These are phyloP conservation scores for Entoloma clypeatum DNA, from an alignment of 1,284 basidiomycete species.

Conservation along the genomic window DNA sequence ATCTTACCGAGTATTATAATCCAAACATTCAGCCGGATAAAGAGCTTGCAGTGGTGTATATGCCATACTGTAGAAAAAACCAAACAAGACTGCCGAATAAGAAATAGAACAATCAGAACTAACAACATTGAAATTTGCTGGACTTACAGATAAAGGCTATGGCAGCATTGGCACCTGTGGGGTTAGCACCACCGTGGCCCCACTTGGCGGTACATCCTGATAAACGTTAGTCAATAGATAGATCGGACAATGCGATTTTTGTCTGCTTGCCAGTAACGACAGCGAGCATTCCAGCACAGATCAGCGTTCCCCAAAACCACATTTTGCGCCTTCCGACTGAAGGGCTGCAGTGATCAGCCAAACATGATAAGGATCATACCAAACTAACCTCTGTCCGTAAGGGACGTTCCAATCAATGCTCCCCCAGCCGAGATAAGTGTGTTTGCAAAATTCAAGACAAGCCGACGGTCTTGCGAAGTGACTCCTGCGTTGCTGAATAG, in stretches of 20 bases:
- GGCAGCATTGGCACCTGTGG: constrained; percentile 37
- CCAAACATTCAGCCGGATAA: constrained; percentile 53
- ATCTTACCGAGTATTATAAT: constrained; percentile 48
- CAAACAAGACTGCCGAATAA: constrained; percentile 41
- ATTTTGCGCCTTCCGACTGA: constrained; percentile 39
- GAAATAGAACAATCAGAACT: constrained; percentile 22
- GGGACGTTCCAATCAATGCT: constrained; percentile 45
- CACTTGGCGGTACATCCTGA: constrained; percentile 39
- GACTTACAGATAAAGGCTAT: constrained; percentile 43
- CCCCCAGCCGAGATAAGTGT: constrained; percentile 49
- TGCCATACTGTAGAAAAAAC: constrained; percentile 44
- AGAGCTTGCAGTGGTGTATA: constrained; percentile 55
- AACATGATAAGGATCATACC: constrained; percentile 10
- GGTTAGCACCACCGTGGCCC: constrained; percentile 34
- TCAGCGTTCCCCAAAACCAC: constrained; percentile 45
- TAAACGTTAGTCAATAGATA: background rate
- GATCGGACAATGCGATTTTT: background rate
- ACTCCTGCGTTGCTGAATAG: constrained; percentile 38
- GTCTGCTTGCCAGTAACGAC: constrained; percentile 36
- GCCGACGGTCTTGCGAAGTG: constrained; percentile 38
- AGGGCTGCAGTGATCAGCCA: background rate
- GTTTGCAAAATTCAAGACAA: constrained; percentile 55
- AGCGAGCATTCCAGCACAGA: constrained; percentile 33
- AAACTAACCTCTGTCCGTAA: constrained; percentile 39
- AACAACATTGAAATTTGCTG: background rate